Percentiles rank a stretch among this genome's conserved stretches.
phyloP scores from a whole-genome alignment of 2,329 filamentous ascomycete species.

The Colletotrichum coccodes region DNA sequence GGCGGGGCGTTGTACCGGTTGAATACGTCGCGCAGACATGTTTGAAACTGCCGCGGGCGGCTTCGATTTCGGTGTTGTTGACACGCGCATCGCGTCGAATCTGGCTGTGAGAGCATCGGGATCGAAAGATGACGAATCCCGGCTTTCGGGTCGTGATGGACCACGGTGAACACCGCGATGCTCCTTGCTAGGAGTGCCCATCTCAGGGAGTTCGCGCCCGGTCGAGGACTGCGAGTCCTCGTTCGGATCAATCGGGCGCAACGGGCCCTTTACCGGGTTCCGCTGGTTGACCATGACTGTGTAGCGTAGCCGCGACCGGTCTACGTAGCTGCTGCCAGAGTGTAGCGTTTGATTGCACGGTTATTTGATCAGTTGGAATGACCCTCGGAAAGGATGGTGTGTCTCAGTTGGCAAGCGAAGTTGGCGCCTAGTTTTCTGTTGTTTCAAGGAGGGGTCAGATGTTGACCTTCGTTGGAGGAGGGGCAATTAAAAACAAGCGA shows the following conservation, averaged over 20 bases:
- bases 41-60: slow-evolving; percentile 2
- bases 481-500: background rate
- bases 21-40: slow-evolving; percentile 6
- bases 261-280: slow-evolving; percentile 55
- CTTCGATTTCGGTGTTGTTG: slow-evolving; percentile 17
- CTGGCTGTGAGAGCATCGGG: slow-evolving; percentile 30
- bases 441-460: slow-evolving; percentile 17
- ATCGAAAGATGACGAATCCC: slow-evolving; percentile 23
- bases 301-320: background rate
- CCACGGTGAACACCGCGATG: slow-evolving; percentile 32
- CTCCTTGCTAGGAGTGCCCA: slow-evolving; percentile 22
- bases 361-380: slow-evolving; percentile 34
- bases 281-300: slow-evolving; percentile 58
- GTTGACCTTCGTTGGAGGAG: background rate
- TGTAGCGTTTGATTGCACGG: slow-evolving; percentile 13
- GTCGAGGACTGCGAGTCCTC: slow-evolving; percentile 42
- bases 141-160: slow-evolving; percentile 37
- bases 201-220: slow-evolving; percentile 32
- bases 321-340: background rate
- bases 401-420: slow-evolving; percentile 44
- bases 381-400: slow-evolving; percentile 40
- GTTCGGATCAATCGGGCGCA: slow-evolving; percentile 49
- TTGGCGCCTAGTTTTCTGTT: slow-evolving; percentile 43
- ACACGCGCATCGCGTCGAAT: slow-evolving; percentile 34
- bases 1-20: slow-evolving; percentile 6